Conservation (phyloP, 768 basidiomycete species). For the Agaricus bisporus region DNA sequence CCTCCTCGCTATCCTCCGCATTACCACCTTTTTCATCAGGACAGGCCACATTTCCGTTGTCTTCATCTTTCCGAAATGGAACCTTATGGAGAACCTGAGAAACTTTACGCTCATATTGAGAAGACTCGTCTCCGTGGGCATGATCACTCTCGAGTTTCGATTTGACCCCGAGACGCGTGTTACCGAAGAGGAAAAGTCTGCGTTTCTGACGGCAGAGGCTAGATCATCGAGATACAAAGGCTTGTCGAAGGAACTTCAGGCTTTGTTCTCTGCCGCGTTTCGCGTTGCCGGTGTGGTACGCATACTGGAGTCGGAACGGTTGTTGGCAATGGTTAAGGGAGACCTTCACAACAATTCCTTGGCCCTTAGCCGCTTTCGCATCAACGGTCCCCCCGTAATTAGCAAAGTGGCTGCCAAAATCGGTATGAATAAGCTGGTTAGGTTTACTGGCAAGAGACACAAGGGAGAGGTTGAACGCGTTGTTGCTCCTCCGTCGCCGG, state of each 20-base stretch:
- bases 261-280: slow-evolving; percentile 7
- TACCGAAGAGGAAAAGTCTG: slow-evolving; percentile 1
- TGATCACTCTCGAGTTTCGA: slow-evolving; percentile 10
- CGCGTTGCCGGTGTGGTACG: slow-evolving; percentile 9
- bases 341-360: slow-evolving; percentile 1
- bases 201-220: slow-evolving; percentile 8
- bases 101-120: slow-evolving; percentile 8
- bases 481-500: background rate
- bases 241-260: slow-evolving; percentile 5
- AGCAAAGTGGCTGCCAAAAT: slow-evolving; percentile 10
- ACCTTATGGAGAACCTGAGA: slow-evolving; percentile 10
- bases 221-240: slow-evolving; percentile 8
- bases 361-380: slow-evolving; percentile 1
- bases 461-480: background rate
- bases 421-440: slow-evolving; percentile 6
- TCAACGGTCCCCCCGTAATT: slow-evolving; percentile 8
- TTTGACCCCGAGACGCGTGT: slow-evolving; percentile 8
- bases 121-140: slow-evolving; percentile 9
- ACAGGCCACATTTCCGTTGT: slow-evolving; percentile 10
- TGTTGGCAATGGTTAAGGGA: slow-evolving; percentile 7
- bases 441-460: background rate
- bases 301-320: slow-evolving; percentile 8
- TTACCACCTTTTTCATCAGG: slow-evolving; percentile 9
- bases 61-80: slow-evolving; percentile 12
- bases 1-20: slow-evolving; percentile 8